A percentile compares a stretch with the other conserved stretches of the same genome.
Evolutionary conservation across 257 asterid genomes (phyloP).

Genomic region (Plectranthus barbatus): DNA sequence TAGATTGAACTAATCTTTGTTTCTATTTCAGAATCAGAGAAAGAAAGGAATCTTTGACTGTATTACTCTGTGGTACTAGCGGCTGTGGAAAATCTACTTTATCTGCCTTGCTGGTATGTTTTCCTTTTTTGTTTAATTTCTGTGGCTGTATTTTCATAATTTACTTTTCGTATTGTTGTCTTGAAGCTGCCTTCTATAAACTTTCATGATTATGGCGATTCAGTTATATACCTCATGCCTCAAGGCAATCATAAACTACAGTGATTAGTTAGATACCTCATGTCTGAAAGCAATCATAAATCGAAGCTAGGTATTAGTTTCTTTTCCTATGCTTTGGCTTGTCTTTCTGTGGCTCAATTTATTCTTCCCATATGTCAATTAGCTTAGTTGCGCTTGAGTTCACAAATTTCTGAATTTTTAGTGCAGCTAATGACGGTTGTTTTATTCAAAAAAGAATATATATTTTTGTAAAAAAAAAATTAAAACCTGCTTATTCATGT

Average conservation of each 20-base stretch:
- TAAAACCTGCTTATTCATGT: neutral
- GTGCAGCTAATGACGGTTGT: neutral
- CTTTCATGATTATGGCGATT: neutral
- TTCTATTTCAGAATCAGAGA: conserved; percentile 69
- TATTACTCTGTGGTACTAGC: conserved; percentile 91
- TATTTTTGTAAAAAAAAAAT: neutral
- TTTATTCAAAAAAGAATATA: neutral
- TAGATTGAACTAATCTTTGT: neutral
- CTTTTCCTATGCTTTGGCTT: neutral
- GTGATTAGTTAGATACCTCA: neutral
- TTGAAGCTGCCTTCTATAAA: neutral
- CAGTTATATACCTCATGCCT: neutral
- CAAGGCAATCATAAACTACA: no score
- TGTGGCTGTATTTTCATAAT: neutral
- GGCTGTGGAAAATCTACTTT: conserved; percentile 99
- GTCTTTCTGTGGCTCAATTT: neutral
- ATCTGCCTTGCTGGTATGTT: conserved; percentile 92
- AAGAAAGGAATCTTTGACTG: conserved; percentile 84
- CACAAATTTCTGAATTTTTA: neutral
- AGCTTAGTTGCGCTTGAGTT: neutral
- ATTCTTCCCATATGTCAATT: neutral
- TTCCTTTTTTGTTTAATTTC: neutral
- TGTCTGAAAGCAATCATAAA: neutral
- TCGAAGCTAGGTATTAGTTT: neutral
- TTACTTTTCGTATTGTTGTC: neutral